Evolutionary conservation across 2,329 filamentous ascomycete genomes (phyloP).

Genomic region (Monosporascus sp.): DNA sequence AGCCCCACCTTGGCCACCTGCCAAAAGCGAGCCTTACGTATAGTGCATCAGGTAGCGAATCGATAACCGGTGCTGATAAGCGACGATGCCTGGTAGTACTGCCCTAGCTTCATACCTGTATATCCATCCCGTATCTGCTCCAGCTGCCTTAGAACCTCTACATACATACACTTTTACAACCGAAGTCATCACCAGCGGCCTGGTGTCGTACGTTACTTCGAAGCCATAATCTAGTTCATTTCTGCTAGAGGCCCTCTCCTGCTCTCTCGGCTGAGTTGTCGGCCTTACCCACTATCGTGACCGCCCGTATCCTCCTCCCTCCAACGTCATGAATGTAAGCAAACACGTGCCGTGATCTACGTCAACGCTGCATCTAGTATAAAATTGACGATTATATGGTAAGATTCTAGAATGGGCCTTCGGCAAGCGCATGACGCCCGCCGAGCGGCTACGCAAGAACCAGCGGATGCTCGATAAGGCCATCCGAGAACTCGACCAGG

Average conservation of each 20-base stretch:
- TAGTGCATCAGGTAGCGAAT: too few species aligned
- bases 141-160: too few species aligned
- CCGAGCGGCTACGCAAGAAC: constrained; percentile 85
- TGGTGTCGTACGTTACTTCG: too few species aligned
- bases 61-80: too few species aligned
- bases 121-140: too few species aligned
- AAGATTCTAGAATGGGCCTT: constrained; percentile 99
- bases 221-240: too few species aligned
- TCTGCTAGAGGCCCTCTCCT: background rate
- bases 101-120: too few species aligned
- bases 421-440: constrained; percentile 97
- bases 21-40: background rate
- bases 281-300: background rate
- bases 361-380: background rate
- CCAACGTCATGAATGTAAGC: background rate
- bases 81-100: too few species aligned
- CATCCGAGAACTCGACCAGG: constrained; percentile 90
- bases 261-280: background rate
- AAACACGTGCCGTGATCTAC: background rate
- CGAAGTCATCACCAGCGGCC: too few species aligned
- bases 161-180: too few species aligned
- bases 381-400: background rate
- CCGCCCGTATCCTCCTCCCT: background rate
- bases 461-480: constrained; percentile 96
- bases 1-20: background rate